Conservation (phyloP, 192 early-diverging fungal species). For the Entophlyctis helioformis region DNA sequence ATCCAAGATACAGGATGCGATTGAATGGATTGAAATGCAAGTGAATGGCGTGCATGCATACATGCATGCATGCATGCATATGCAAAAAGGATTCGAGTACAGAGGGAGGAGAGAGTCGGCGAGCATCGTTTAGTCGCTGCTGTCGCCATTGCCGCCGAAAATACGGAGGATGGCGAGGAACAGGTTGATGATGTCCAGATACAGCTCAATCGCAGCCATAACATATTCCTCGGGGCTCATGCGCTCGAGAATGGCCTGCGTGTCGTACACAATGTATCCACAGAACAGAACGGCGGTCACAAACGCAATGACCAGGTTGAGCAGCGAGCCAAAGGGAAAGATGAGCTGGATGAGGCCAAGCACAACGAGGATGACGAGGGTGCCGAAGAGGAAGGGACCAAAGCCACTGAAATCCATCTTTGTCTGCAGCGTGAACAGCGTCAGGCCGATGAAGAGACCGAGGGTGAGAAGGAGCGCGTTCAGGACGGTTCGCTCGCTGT, state of each 20-base stretch:
- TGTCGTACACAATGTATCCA: constrained; percentile 66
- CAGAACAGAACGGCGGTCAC: constrained; percentile 57
- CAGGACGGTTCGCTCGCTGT: constrained; percentile 40
- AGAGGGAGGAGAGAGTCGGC: too few relatives aligned
- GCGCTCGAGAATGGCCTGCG: constrained; percentile 54
- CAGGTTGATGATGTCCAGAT: constrained; percentile 67
- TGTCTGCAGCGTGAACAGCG: constrained; percentile 60
- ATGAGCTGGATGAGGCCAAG: constrained; percentile 56
- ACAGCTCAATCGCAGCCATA: constrained; percentile 47
- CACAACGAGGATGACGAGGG: constrained; percentile 49
- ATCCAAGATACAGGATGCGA: too few relatives aligned
- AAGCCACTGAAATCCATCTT: constrained; percentile 8
- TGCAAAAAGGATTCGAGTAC: too few relatives aligned
- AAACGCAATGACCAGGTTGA: constrained; percentile 46
- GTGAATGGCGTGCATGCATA: too few relatives aligned
- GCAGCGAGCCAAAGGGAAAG: constrained; percentile 46
- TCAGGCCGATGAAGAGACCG: constrained; percentile 58
- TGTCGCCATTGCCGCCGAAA: too few relatives aligned
- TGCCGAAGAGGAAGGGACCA: constrained; percentile 36
- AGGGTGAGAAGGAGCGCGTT: constrained; percentile 58
- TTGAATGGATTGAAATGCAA: too few relatives aligned
- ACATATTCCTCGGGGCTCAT: constrained; percentile 66
- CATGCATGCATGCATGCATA: too few relatives aligned
- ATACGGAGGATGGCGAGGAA: constrained; percentile 30
- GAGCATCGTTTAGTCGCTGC: too few relatives aligned